phyloP scores from a whole-genome alignment of 805 yeast species.

The Naumovozyma dairenensis region DNA sequence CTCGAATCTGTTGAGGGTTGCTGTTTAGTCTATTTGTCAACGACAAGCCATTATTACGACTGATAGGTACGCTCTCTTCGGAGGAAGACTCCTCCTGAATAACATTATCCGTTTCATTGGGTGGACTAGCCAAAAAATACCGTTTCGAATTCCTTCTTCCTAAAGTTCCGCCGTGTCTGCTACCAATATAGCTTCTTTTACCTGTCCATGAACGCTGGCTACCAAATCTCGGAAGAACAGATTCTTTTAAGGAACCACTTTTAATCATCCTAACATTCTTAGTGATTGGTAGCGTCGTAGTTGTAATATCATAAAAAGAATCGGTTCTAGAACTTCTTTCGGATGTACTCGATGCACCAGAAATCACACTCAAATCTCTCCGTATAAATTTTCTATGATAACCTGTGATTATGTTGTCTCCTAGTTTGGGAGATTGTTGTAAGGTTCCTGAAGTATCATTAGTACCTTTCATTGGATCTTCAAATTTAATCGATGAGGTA shows the following conservation, averaged over 20 bases:
- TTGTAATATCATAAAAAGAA: conserved; percentile 33
- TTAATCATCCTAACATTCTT: conserved; percentile 8
- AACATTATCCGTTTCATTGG: conserved; percentile 19
- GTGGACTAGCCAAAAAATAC: conserved; percentile 11
- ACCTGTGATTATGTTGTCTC: too few relatives aligned
- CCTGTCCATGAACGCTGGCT: conserved; percentile 10
- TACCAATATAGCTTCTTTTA: conserved; percentile 7
- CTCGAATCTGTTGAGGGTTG: too few relatives aligned
- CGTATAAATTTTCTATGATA: conserved; percentile 20
- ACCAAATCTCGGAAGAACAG: conserved; percentile 18
- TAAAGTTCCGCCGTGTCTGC: conserved; percentile 8
- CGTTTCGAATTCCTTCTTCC: conserved; percentile 16
- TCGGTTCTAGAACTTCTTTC: conserved; percentile 33
- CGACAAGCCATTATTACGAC: too few relatives aligned
- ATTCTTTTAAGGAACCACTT: conserved; percentile 11
- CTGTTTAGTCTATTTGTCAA: too few relatives aligned
- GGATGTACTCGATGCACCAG: conserved; percentile 32
- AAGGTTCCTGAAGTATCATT: conserved; percentile 6
- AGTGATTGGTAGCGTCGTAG: conserved; percentile 21
- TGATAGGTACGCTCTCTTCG: too few relatives aligned
- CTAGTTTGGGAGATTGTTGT: conserved; percentile 13
- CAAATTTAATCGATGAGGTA: conserved; percentile 2
- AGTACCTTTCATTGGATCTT: conserved; percentile 4
- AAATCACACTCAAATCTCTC: conserved; percentile 30
- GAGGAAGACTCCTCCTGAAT: conserved; percentile 27